Percentiles rank a stretch among this genome's conserved stretches.
phyloP scores from a whole-genome alignment of 805 yeast species.

The Candida patagonica region DNA sequence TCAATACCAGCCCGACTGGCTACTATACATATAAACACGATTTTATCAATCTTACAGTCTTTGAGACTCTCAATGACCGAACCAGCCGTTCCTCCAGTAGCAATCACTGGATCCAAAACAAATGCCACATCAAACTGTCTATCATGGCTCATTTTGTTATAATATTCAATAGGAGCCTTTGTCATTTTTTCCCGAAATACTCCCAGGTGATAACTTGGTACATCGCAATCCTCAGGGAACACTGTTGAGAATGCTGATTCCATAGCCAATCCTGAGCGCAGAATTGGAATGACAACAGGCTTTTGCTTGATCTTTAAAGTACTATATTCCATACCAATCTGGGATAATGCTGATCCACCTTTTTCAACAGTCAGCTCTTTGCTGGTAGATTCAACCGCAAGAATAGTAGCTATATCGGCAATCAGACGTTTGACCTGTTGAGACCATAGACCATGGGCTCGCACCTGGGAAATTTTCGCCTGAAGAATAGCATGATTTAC shows the following conservation, averaged over 20 bases:
- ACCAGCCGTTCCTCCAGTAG: conserved; percentile 29
- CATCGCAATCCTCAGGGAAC: conserved; percentile 22
- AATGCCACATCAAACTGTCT: conserved; percentile 19
- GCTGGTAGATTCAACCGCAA: conserved; percentile 23
- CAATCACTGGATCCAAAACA: conserved; percentile 27
- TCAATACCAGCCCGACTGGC: conserved; percentile 21
- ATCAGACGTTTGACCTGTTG: conserved; percentile 17
- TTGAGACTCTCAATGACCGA: conserved; percentile 25
- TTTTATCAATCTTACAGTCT: conserved; percentile 27
- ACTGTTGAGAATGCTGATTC: conserved; percentile 18
- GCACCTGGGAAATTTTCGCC: conserved; percentile 22
- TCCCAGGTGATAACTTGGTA: conserved; percentile 27
- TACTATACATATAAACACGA: conserved; percentile 21
- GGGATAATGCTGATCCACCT: conserved; percentile 7
- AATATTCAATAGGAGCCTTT: conserved; percentile 26
- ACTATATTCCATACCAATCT: conserved; percentile 10
- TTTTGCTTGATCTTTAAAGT: conserved; percentile 13
- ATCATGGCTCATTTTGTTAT: conserved; percentile 25
- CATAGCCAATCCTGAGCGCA: conserved; percentile 28
- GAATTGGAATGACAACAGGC: conserved; percentile 24
- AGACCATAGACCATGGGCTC: conserved; percentile 13
- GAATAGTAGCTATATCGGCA: conserved; percentile 18
- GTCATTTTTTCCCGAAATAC: conserved; percentile 25
- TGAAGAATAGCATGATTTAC: conserved; percentile 21
- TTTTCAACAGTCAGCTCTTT: conserved; percentile 12